Evolutionary conservation across 148 eudicot genomes (phyloP), one percentile per base, ranked within the genome.

Genomic region (Talinum fruticosum): DNA sequence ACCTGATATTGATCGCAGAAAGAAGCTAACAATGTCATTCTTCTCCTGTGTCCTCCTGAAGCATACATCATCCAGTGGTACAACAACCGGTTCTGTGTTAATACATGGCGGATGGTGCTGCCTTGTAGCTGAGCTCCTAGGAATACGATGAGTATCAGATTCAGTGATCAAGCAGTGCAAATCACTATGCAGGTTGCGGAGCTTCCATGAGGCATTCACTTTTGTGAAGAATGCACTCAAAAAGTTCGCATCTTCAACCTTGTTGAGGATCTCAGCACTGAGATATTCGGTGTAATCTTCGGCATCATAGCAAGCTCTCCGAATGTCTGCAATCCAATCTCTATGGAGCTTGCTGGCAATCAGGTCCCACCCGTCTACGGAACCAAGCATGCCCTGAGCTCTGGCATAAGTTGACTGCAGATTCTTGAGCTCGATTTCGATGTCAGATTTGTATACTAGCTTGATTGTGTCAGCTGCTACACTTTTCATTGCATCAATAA

Each of bases 301-400:
- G 5, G 38, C 49, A 5, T 73, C 77, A 34, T 74, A 79, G 24
- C 82, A 79, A 21, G 77, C 78, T 74, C 82, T 66, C 57, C 49
- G 67, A 23, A 54, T 65, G 37, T 79, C 82, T 1, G 53, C 77
- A 7, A 73, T 57, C 82, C 82, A 79, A 59, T 73, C 66, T 33
- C 34, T 49, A 21, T 49, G 76, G 5, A 12, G 37, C 77, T 79
- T 66, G 51, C 82, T 79, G 16, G 73, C 15, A 8, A 79, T 21
- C 49, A 79, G 66, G 29, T 79, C 77, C 82, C 82, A 74, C 14
- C 73, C 82, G 19, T 79, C 82, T 24, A 79, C 32, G 0, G 26
- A 16, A 29, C 67, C 78, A 8, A 73, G 77, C 67, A 51, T 26
- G 7, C 53, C 26, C 68, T 33, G 34, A 29, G 38, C 73, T 35